phyloP scores from a whole-genome alignment of 2,329 filamentous ascomycete species.

The Xylariomycetidae sp. region DNA sequence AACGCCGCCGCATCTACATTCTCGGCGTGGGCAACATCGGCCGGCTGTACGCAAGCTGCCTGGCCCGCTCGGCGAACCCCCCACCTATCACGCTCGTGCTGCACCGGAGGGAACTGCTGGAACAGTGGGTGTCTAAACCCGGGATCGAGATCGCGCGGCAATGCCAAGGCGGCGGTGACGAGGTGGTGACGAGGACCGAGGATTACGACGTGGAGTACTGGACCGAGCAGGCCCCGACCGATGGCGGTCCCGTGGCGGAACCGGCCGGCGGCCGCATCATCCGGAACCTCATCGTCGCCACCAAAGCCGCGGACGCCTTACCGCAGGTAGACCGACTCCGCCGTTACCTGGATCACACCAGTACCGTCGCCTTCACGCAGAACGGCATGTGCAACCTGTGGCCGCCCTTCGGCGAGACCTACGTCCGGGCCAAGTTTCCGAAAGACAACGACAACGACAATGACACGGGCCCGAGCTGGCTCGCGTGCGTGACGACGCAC shows the following conservation, averaged over 20 bases:
- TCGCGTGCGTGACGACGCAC: conserved; percentile 61
- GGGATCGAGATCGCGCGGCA: conserved; percentile 41
- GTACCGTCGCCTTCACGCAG: conserved; percentile 79
- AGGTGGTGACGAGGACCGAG: conserved; percentile 21
- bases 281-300: conserved; percentile 70
- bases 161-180: conserved; percentile 14
- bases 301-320: conserved; percentile 68
- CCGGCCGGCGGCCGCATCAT: conserved; percentile 44
- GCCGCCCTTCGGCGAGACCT: conserved; percentile 45
- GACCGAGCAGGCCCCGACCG: conserved; percentile 41
- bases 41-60: conserved; percentile 68
- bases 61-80: conserved; percentile 53
- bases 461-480: conserved; percentile 57
- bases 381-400: conserved; percentile 76
- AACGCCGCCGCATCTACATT: conserved; percentile 60
- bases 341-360: conserved; percentile 55
- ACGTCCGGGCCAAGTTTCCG: conserved; percentile 37
- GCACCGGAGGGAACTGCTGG: conserved; percentile 50
- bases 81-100: conserved; percentile 80
- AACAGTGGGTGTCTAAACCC: conserved; percentile 39
- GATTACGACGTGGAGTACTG: conserved; percentile 51
- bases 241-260: conserved; percentile 32
- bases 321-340: conserved; percentile 54
- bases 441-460: not conserved
- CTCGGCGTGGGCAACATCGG: conserved; percentile 80